phyloP scores from a whole-genome alignment of 768 basidiomycete genomes.

The Candolleomyces eurysporus region DNA sequence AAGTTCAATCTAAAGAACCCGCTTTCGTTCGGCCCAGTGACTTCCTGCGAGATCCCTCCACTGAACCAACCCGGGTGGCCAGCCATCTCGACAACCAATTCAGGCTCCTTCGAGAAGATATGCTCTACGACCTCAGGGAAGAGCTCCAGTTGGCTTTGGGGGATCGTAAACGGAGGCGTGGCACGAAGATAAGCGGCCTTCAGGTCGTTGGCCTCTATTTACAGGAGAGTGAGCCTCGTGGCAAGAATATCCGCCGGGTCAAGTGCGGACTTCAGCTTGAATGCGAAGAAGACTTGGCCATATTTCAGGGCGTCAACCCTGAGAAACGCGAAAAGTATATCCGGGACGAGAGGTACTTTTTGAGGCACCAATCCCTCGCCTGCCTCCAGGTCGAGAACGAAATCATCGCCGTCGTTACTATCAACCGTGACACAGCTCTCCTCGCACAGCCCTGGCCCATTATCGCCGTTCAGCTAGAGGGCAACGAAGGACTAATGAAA shows the following conservation, averaged over 20 bases:
- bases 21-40: constrained; percentile 50
- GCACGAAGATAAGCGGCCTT: constrained; percentile 37
- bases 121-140: constrained; percentile 56
- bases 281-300: constrained; percentile 33
- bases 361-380: constrained; percentile 32
- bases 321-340: constrained; percentile 37
- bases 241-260: constrained; percentile 2
- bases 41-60: constrained; percentile 42
- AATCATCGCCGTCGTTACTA: constrained; percentile 50
- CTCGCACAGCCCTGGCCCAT: constrained; percentile 46
- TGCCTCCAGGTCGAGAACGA: constrained; percentile 50
- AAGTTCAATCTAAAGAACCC: constrained; percentile 41
- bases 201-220: constrained; percentile 33
- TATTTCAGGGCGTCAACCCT: constrained; percentile 29
- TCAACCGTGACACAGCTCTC: constrained; percentile 53
- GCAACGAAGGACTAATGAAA: constrained; percentile 33
- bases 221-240: constrained; percentile 11
- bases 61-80: constrained; percentile 33
- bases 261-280: constrained; percentile 43
- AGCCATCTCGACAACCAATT: constrained; percentile 66
- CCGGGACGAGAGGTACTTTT: constrained; percentile 32
- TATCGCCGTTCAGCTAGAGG: constrained; percentile 54
- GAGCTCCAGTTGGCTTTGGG: constrained; percentile 44
- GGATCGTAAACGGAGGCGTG: constrained; percentile 37
- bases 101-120: constrained; percentile 29